phyloP scores from a whole-genome alignment of 73 alveolate species.

The Effrenium voratum region DNA sequence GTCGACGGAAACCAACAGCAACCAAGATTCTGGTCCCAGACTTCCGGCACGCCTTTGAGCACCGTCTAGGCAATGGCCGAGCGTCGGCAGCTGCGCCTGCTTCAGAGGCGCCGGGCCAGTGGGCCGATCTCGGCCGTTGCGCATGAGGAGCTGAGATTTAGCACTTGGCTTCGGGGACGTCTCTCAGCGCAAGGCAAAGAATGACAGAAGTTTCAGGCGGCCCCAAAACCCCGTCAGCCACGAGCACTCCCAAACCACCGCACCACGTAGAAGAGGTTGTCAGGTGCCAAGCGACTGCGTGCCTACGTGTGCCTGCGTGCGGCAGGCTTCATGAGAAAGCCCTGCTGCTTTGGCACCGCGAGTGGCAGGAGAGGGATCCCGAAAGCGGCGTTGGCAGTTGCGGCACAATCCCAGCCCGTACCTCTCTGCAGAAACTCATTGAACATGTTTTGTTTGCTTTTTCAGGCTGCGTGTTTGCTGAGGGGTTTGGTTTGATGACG shows the following conservation, averaged over 20 bases:
- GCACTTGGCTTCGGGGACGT: neutral
- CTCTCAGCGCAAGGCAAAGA: neutral
- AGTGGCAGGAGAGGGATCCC: conserved; percentile 32
- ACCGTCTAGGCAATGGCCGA: conserved; percentile 47
- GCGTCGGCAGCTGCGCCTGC: conserved; percentile 59
- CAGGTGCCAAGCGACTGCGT: neutral
- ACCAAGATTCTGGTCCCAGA: neutral
- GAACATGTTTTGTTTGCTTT: neutral
- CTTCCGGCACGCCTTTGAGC: neutral
- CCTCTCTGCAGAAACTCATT: neutral
- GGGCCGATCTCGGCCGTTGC: neutral
- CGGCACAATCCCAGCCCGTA: neutral
- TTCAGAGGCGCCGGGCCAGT: conserved; percentile 13
- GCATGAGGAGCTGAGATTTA: neutral
- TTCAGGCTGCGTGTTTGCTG: neutral
- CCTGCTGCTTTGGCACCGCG: conserved; percentile 70
- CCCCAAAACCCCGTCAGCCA: neutral
- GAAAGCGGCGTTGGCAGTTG: neutral
- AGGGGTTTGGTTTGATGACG: neutral
- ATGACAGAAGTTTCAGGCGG: neutral
- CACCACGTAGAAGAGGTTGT: neutral
- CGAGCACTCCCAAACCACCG: neutral
- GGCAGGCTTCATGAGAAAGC: conserved; percentile 67
- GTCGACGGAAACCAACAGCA: neutral
- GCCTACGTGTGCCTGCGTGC: neutral